These are phyloP conservation scores for Lichtheimia ornata DNA, from an alignment of 371 early-diverging fungal species.

Conservation along the genomic window DNA sequence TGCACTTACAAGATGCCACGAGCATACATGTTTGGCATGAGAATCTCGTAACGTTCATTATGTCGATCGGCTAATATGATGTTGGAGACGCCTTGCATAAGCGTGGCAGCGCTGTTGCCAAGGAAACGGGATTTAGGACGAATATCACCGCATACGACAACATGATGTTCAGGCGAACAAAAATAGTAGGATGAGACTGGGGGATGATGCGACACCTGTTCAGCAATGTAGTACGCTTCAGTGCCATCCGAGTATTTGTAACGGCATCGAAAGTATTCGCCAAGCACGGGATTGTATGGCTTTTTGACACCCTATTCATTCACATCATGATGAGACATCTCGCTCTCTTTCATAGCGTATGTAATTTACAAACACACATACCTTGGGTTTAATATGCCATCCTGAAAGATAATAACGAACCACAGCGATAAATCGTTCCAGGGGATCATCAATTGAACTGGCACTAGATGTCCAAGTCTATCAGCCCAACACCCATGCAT, in stretches of 20 bases:
- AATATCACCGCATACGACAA: slow-evolving; percentile 83
- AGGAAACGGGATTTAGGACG: slow-evolving; percentile 89
- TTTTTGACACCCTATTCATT: slow-evolving; percentile 88
- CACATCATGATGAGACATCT: neutral
- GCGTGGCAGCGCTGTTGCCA: slow-evolving; percentile 92
- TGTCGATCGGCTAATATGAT: slow-evolving; percentile 67
- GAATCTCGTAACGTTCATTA: slow-evolving; percentile 77
- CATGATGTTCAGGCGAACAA: slow-evolving; percentile 77
- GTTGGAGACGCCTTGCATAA: slow-evolving; percentile 79
- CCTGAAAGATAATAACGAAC: slow-evolving; percentile 92
- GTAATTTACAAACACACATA: no score
- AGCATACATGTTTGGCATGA: slow-evolving; percentile 92
- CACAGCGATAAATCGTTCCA: slow-evolving; percentile 86
- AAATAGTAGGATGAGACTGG: slow-evolving; percentile 88
- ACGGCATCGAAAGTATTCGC: slow-evolving; percentile 87
- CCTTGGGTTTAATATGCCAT: slow-evolving; percentile 95
- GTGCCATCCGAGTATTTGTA: slow-evolving; percentile 73
- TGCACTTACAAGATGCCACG: slow-evolving; percentile 68
- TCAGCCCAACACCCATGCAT: no score
- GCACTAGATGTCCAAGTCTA: slow-evolving; percentile 44
- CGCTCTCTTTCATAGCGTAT: slow-evolving; percentile 5
- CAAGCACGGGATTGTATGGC: slow-evolving; percentile 94
- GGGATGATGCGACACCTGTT: slow-evolving; percentile 95
- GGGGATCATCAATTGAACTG: slow-evolving; percentile 70
- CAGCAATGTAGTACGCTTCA: slow-evolving; percentile 79